These are phyloP conservation scores for Bassia scoparia DNA, from an alignment of 148 eudicot genomes.

Conservation along the genomic window DNA sequence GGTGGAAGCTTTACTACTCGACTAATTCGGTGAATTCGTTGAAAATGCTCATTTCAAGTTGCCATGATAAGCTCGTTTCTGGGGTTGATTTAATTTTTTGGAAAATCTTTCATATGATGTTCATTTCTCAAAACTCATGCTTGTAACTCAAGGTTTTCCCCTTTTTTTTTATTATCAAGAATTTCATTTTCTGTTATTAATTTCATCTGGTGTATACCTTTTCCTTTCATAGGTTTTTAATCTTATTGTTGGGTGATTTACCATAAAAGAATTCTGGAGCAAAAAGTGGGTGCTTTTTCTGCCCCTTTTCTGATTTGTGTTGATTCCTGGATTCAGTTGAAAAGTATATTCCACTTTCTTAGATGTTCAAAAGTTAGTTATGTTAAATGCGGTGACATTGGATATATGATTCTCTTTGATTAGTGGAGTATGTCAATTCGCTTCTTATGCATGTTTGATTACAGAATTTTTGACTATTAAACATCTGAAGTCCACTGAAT, in stretches of 20 bases:
- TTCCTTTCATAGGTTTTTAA: too few species aligned
- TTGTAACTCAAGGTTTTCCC: slow-evolving; percentile 50
- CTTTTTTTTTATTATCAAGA: background rate
- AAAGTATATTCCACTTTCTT: background rate
- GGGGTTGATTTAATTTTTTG: slow-evolving; percentile 54
- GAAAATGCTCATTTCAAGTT: slow-evolving; percentile 47
- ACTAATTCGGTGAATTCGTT: slow-evolving; percentile 60
- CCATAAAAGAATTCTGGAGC: too few species aligned
- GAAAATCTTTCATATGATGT: slow-evolving; percentile 37
- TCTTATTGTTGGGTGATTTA: too few species aligned
- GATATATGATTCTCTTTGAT: background rate
- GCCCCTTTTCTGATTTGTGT: too few species aligned
- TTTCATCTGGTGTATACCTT: background rate
- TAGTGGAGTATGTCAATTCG: background rate
- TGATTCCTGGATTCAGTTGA: background rate
- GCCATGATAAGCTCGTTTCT: slow-evolving; percentile 63
- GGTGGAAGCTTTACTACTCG: slow-evolving; percentile 35
- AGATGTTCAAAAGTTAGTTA: background rate
- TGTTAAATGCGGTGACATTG: background rate
- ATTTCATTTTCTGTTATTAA: background rate
- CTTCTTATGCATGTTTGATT: background rate
- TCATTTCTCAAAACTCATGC: slow-evolving; percentile 41
- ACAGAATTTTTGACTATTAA: background rate
- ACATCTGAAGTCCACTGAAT: too few species aligned
- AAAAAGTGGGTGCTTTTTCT: too few species aligned